Base-by-base conservation (phyloP, 352 stramenopile species). In the Peronospora tabacina region DNA sequence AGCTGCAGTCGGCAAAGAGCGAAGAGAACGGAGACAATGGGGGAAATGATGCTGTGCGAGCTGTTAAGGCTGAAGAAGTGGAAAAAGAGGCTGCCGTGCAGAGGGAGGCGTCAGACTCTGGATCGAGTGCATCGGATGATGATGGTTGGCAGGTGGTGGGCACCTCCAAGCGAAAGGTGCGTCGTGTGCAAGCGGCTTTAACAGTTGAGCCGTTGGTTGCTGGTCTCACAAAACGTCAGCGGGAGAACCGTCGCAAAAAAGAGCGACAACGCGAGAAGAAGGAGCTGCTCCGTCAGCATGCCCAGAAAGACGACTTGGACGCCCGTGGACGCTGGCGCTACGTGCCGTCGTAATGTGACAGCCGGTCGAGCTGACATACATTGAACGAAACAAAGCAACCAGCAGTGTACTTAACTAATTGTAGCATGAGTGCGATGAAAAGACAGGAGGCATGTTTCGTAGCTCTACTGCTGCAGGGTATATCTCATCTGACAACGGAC, bases 191-290 rank as follows among this genome's bases (percentile, higher is more conserved):
- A 32, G 35, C 37, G 22, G 42, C 44, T 11, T 39, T 47, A 24
- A 41, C 44, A 6, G 47, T 45, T 12, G 61, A 68, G 12, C 33
- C 37, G 0, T 49, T 72, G 17, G 56, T 70, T 7, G 77, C 76
- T 19, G 78, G 75, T 4, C 59, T 89, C 13, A 92, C 77, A 10
- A 91, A 91, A 61, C 70, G 75, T 28, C 80, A 91, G 62, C 78
- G 81, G 1, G 77, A 92, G 55, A 86, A 63, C 44, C 77, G 76
- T 24, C 81, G 81, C 41, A 85, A 87, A 56, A 85, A 84, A 38
- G 78, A 92, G 49, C 75, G 77, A 15, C 70, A 87, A 49, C 75
- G 74, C 11, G 76, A 90, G 63, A 68, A 85, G 28, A 88, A 87
- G 55, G 81, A 90, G 24, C 24, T 83, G 41, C 59, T 79, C 43